phyloP scores from a whole-genome alignment of 345 rosid species.

The Lepidium africanum region DNA sequence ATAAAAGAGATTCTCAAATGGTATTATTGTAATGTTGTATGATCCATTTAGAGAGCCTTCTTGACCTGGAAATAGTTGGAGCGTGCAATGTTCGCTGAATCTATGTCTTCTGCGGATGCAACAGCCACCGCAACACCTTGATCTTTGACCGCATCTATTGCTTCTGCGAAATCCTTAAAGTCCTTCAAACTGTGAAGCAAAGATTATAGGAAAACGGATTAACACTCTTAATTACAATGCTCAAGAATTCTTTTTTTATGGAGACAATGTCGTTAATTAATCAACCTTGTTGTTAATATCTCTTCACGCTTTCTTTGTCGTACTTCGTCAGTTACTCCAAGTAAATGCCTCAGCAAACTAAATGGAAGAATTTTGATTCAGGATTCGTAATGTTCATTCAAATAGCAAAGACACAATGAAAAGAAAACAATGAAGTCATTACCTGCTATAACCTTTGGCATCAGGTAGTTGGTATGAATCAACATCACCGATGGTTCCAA shows the following conservation, averaged over 20 bases:
- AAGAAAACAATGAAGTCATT: background rate
- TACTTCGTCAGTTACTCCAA: slow-evolving; percentile 86
- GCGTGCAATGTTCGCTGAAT: slow-evolving; percentile 57
- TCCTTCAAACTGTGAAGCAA: slow-evolving; percentile 53
- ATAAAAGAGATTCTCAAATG: background rate
- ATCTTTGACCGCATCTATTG: slow-evolving; percentile 55
- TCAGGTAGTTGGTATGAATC: slow-evolving; percentile 96
- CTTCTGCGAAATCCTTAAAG: slow-evolving; percentile 73
- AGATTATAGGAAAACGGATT: background rate
- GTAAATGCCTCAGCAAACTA: slow-evolving; percentile 59
- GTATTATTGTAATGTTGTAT: background rate
- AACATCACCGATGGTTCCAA: slow-evolving; percentile 92
- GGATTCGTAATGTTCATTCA: background rate
- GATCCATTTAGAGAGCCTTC: slow-evolving; percentile 44
- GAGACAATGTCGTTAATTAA: slow-evolving; percentile 2
- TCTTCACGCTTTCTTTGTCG: slow-evolving; percentile 77
- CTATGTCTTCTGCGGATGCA: slow-evolving; percentile 71
- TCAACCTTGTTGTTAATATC: slow-evolving; percentile 92
- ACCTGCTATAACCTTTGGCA: slow-evolving; percentile 99
- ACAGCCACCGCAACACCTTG: slow-evolving; percentile 76
- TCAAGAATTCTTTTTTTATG: too few species aligned
- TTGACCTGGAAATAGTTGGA: slow-evolving; percentile 57
- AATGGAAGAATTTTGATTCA: slow-evolving; percentile 1
- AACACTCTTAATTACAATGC: background rate
- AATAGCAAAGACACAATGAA: background rate